Percentiles rank a stretch among this genome's conserved stretches.
Evolutionary conservation across 179 eudicot species (phyloP).

Genomic region (Patellifolia procumbens): DNA sequence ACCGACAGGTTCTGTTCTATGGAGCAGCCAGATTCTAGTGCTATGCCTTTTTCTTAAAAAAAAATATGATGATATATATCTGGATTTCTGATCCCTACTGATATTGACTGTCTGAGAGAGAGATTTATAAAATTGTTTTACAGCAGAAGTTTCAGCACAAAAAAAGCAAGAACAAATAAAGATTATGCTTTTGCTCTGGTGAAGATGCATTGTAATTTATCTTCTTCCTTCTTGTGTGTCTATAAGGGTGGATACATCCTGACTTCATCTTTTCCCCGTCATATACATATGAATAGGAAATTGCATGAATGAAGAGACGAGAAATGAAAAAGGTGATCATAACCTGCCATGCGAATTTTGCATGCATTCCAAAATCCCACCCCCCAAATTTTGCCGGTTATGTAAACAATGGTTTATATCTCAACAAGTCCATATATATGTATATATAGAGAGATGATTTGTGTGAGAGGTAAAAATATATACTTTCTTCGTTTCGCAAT

Average conservation of each 20-base stretch:
- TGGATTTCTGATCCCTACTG: constrained; percentile 49
- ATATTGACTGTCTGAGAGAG: constrained; percentile 85
- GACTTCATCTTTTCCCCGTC: background rate
- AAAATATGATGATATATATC: constrained; percentile 5
- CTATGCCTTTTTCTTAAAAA: constrained; percentile 2
- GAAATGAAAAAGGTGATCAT: no score
- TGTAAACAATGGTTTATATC: no score
- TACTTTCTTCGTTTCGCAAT: no score
- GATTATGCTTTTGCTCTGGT: constrained; percentile 75
- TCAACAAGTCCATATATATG: no score
- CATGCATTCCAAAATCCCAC: no score
- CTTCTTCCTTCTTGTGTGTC: background rate
- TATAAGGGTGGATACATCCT: background rate
- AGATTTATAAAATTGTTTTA: constrained; percentile 76
- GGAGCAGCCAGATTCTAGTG: constrained; percentile 76
- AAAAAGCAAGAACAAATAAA: constrained; percentile 69
- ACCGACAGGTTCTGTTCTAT: constrained; percentile 49
- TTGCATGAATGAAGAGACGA: no score
- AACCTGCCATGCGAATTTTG: no score
- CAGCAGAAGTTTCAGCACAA: constrained; percentile 60
- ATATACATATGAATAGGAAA: no score
- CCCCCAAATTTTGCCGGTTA: no score
- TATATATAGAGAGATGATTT: no score
- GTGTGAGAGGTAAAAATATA: no score
- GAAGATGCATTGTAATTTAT: constrained; percentile 19